Evolutionary conservation across 1,284 basidiomycete genomes (phyloP).

Genomic region (Tremellales sp.): DNA sequence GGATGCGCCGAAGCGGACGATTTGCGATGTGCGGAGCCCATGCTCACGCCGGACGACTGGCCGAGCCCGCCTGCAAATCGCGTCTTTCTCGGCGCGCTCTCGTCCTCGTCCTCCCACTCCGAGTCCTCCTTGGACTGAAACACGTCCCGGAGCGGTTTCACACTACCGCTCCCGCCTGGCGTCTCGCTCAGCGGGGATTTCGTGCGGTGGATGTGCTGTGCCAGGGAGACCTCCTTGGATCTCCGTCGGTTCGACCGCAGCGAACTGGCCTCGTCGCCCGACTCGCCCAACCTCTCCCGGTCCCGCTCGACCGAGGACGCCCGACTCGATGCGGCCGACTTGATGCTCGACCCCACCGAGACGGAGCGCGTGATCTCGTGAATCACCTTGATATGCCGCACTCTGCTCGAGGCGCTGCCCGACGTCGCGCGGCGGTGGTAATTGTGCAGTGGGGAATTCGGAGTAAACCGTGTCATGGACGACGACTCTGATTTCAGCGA

Average conservation of each 20-base stretch:
- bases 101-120: conserved; percentile 51
- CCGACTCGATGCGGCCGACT: conserved; percentile 34
- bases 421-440: conserved; percentile 41
- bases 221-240: conserved; percentile 19
- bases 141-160: conserved; percentile 47
- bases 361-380: conserved; percentile 33
- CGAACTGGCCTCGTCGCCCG: conserved; percentile 23
- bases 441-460: conserved; percentile 39
- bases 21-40: not conserved
- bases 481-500: conserved; percentile 26
- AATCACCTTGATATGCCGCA: conserved; percentile 41
- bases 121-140: conserved; percentile 48
- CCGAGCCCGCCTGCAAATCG: conserved; percentile 48
- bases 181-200: conserved; percentile 27
- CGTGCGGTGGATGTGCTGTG: conserved; percentile 28
- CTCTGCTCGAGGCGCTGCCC: conserved; percentile 35
- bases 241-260: conserved; percentile 15
- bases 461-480: conserved; percentile 19
- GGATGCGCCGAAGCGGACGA: not conserved
- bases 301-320: conserved; percentile 24
- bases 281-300: conserved; percentile 11
- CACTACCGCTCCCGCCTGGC: conserved; percentile 20
- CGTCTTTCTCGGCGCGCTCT: conserved; percentile 14
- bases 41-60: conserved; percentile 21
- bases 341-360: conserved; percentile 34